Conservation (phyloP, 495 filamentous ascomycete genomes). For the Podospora comata region DNA sequence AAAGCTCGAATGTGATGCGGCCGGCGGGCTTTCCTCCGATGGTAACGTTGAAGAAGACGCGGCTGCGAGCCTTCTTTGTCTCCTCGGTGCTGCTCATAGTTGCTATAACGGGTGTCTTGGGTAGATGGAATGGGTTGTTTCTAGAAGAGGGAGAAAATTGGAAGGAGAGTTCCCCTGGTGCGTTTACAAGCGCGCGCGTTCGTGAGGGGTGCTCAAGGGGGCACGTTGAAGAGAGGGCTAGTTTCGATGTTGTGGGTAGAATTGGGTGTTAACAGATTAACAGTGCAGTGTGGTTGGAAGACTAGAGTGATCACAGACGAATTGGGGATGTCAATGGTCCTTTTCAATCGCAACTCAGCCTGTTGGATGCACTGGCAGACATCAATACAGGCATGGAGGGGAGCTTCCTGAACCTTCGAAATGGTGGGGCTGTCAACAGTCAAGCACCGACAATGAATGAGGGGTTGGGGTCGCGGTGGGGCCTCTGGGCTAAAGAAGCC, state of each 20-base stretch:
- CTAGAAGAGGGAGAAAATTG: neutral
- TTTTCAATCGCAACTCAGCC: neutral
- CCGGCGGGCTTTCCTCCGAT: slow-evolving; percentile 69
- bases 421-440: slow-evolving; percentile 29
- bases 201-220: neutral
- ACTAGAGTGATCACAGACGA: neutral
- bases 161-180: slow-evolving; percentile 1
- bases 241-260: neutral
- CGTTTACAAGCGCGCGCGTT: too few species aligned
- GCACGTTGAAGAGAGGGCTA: neutral
- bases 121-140: neutral
- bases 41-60: slow-evolving; percentile 86
- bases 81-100: slow-evolving; percentile 37
- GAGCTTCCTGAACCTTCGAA: slow-evolving; percentile 36
- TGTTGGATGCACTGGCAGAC: neutral
- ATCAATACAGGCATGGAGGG: slow-evolving; percentile 15
- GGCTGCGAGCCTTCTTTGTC: slow-evolving; percentile 52
- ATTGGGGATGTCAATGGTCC: neutral
- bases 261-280: neutral
- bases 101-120: neutral
- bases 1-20: slow-evolving; percentile 80
- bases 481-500: neutral
- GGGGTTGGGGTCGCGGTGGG: neutral
- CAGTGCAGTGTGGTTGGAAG: neutral
- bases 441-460: slow-evolving; percentile 6